Evolutionary conservation across 2,329 filamentous ascomycete genomes (phyloP).

Genomic region (Arthrobotrys megalospora): DNA sequence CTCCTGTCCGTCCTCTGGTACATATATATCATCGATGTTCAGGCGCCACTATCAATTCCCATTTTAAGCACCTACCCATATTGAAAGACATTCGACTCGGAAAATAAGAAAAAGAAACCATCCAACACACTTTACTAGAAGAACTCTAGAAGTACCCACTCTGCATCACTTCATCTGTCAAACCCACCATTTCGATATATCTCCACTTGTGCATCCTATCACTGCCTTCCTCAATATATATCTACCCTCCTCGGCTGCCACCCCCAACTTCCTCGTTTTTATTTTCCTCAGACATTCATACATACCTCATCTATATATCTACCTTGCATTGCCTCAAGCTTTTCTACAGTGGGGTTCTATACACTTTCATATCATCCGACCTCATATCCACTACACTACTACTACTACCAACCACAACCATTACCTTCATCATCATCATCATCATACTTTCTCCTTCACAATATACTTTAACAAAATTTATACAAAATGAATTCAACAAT

Average conservation of each 20-base stretch:
- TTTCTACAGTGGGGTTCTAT: slow-evolving; percentile 36
- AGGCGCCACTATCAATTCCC: slow-evolving; percentile 62
- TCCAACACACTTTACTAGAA: slow-evolving; percentile 47
- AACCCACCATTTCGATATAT: slow-evolving; percentile 56
- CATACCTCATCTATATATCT: slow-evolving; percentile 55
- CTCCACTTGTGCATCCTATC: slow-evolving; percentile 55
- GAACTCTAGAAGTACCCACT: slow-evolving; percentile 58
- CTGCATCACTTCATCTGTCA: slow-evolving; percentile 58
- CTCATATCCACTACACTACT: slow-evolving; percentile 42
- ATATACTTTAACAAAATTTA: slow-evolving; percentile 49
- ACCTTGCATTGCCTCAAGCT: slow-evolving; percentile 39
- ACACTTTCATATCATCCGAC: slow-evolving; percentile 52
- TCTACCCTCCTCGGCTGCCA: slow-evolving; percentile 51
- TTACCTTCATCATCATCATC: slow-evolving; percentile 33
- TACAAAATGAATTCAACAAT: slow-evolving; percentile 64
- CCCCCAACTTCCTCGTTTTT: slow-evolving; percentile 43
- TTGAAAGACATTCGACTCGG: slow-evolving; percentile 61
- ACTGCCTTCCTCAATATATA: slow-evolving; percentile 58
- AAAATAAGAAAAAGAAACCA: slow-evolving; percentile 59
- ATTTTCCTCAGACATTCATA: slow-evolving; percentile 61
- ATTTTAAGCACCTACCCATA: slow-evolving; percentile 62
- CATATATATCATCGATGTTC: slow-evolving; percentile 61
- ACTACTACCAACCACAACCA: slow-evolving; percentile 37
- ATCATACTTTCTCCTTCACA: slow-evolving; percentile 60
- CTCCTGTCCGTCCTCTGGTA: slow-evolving; percentile 59